Evolutionary conservation across 2,329 filamentous ascomycete species (phyloP), one percentile per base, ranked within the genome.

Genomic region (Alternaria atra): DNA sequence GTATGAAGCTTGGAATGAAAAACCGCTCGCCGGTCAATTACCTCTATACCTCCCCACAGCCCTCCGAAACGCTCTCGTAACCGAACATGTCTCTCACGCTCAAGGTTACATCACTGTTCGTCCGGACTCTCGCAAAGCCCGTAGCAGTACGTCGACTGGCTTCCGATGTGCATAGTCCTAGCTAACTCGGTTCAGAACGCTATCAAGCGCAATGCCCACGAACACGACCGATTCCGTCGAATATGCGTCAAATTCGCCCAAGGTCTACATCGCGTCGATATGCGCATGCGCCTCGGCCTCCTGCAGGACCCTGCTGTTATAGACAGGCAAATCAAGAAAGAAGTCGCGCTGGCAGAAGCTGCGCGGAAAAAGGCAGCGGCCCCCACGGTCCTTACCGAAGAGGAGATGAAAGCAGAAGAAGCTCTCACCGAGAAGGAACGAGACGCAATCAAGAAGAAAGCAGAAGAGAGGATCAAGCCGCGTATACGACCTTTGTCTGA

Each of bases 121-220:
- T 91, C 60, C 84, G 88, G 60, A 90, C 89, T 1, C 80, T 89
- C 29, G 89, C 89, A 13, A 91, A 91, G 73, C 89, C 89, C 2
- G 87, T 91, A 72, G 88, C 87, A 65, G 89, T 90, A 82, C 70
- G 84, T 44, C 2, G 4, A 6, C n/a, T 23, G 15, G 20, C 29
- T 7, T 7, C 15, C 9, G 2, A 12, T 8, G n/a, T 34, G 32
- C n/a, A n/a, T 13, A 39, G n/a, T 34, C 4, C 23, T 17, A 43
- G 47, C 61, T 69, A 10, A 65, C 35, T 20, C 17, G 12, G 7
- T 8, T 15, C 63, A 90, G 89, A 90, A 88, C 71, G 83, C 84
- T 74, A 89, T 91, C 76, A 91, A 90, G 77, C 82, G 82, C 55
- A 88, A 90, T 79, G 89, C 89, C 20, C 86, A 86, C 68, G 88